These are phyloP conservation scores for Asterophora parasitica DNA, from an alignment of 768 basidiomycete species.

Conservation along the genomic window DNA sequence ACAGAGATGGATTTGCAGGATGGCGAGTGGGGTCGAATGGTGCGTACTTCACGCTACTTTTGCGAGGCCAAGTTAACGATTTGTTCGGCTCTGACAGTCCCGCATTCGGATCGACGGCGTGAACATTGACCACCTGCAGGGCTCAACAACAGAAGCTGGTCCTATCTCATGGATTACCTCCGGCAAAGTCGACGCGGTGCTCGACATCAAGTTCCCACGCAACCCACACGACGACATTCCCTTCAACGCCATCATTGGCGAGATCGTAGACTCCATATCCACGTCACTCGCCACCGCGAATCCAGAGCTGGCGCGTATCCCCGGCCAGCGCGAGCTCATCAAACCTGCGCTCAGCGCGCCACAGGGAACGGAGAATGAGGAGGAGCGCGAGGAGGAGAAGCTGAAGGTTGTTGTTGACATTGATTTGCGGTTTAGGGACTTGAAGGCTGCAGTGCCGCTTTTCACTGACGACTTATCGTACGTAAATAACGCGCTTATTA, in stretches of 20 bases:
- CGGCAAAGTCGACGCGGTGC: conserved; percentile 92
- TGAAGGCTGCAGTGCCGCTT: conserved; percentile 92
- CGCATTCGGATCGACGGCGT: conserved; percentile 96
- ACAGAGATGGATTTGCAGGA: conserved; percentile 82
- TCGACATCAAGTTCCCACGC: conserved; percentile 96
- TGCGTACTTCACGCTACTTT: conserved; percentile 26
- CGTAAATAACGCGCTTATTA: conserved; percentile 85
- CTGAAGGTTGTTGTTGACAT: conserved; percentile 78
- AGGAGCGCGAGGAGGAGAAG: conserved; percentile 25
- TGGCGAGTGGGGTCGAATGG: conserved; percentile 86
- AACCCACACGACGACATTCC: conserved; percentile 64
- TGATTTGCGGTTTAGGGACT: conserved; percentile 88
- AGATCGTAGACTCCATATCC: conserved; percentile 87
- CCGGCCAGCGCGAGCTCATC: conserved; percentile 81
- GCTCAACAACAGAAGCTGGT: conserved; percentile 73
- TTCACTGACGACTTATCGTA: conserved; percentile 87
- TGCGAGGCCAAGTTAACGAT: too few species aligned
- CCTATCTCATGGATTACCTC: conserved; percentile 98
- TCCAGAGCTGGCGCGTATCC: conserved; percentile 52
- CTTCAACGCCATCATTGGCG: conserved; percentile 79
- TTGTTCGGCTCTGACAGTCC: conserved; percentile 45
- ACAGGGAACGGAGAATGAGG: conserved; percentile 32
- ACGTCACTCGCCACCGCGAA: conserved; percentile 46
- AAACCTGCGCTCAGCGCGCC: conserved; percentile 83
- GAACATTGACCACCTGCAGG: conserved; percentile 91